Base-by-base conservation (phyloP, 176 grass and related monocot species). In the Rhynchospora breviuscula region DNA sequence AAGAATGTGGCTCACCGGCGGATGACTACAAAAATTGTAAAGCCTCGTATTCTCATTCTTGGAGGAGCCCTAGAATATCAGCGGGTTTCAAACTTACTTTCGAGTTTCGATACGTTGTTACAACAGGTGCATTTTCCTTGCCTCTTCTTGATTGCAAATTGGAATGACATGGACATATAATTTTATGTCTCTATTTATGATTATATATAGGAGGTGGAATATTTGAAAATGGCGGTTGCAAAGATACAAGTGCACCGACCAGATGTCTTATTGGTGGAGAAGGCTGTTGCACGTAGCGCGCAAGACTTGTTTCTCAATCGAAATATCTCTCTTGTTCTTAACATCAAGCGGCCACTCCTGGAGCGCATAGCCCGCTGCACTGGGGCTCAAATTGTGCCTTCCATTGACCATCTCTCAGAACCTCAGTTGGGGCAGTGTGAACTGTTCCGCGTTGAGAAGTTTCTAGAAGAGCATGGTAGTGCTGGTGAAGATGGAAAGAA, bases 51-150 rank as follows among this genome's bases (percentile, higher is more conserved):
- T 79, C 60, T 98, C 57, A 89, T 95, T 85, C 96, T 98, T 87
- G 91, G 91, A 67, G 96, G 96, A 88, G 92, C 96, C 84, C 91
- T 98, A 47, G 96, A 98, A 87, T 98, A 98, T 86, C 96, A 98
- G 48, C 92, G 96, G 70, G 89, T 98, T 63, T 90, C 96, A 1
- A 98, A 98, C 91, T 85, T 95, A 84, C 96, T 98, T 84, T 98
- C 96, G 69, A 98, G 96, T 95, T 95, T 98, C 85, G 96, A 98
- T 88, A 98, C 96, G 59, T 90, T 98, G 86, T 85, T 98, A 81
- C 96, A 98, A 81, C 96, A 98, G 90, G 95, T 98, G 86, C 74
- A 21, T 84, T 84, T 31, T 8, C 58, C 70, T 74, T 77, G 17
- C 80, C 54, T 68, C 26, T 45, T 74, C 63, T 86, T 59, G 14